These are phyloP conservation scores for Kuraishia borneana DNA, from an alignment of 805 yeast species.

Conservation along the genomic window DNA sequence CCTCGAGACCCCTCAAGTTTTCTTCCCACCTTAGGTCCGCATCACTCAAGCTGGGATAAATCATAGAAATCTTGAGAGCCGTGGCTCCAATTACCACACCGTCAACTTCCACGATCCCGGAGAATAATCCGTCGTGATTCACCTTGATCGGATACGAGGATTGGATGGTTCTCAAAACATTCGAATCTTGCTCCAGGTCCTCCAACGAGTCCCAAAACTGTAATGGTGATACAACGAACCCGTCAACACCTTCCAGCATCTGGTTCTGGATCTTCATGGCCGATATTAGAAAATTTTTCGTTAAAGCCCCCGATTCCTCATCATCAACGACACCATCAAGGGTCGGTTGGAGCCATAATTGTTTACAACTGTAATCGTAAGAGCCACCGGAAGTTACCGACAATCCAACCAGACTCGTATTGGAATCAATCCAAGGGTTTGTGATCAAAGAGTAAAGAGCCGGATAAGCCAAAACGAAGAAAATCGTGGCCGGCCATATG, in stretches of 20 bases:
- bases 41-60: conserved; percentile 11
- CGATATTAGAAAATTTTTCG: conserved; percentile 23
- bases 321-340: conserved; percentile 9
- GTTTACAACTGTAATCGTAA: conserved; percentile 16
- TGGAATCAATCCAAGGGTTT: conserved; percentile 3
- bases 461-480: conserved; percentile 38
- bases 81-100: conserved; percentile 31
- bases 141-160: conserved; percentile 10
- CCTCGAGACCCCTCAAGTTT: conserved; percentile 15
- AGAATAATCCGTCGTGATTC: conserved; percentile 17
- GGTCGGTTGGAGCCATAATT: conserved; percentile 21
- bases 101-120: conserved; percentile 28
- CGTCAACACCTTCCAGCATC: conserved; percentile 15
- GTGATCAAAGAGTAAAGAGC: conserved; percentile 22
- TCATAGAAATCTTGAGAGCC: conserved; percentile 23
- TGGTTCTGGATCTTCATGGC: conserved; percentile 21
- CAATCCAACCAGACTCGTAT: not conserved
- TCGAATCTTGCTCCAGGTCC: conserved; percentile 18
- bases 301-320: conserved; percentile 16
- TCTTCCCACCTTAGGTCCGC: conserved; percentile 18
- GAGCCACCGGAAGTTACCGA: conserved; percentile 1
- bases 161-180: conserved; percentile 28
- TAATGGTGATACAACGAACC: conserved; percentile 26
- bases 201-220: conserved; percentile 29
- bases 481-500: conserved; percentile 34